Percentiles rank a stretch among this genome's conserved stretches.
These are phyloP conservation scores for Leucaena leucocephala DNA, from an alignment of 306 rosid species.

Conservation along the genomic window DNA sequence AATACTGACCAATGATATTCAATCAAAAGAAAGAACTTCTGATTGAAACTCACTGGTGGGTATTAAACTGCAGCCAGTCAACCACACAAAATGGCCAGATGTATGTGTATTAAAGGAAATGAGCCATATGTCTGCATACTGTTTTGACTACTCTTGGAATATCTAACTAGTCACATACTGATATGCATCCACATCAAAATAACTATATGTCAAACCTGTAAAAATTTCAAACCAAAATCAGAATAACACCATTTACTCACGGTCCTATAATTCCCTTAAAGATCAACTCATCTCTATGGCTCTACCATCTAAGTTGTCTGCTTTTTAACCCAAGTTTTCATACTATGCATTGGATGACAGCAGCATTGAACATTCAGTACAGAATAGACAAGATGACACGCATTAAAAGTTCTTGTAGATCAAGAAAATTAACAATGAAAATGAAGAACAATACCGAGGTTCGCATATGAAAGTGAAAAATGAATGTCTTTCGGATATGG, in stretches of 20 bases:
- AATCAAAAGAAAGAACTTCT: constrained; percentile 17
- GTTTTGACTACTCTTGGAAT: constrained; percentile 28
- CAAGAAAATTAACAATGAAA: constrained; percentile 14
- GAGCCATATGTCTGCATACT: constrained; percentile 27
- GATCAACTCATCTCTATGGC: constrained; percentile 10
- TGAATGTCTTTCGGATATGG: constrained; percentile 22
- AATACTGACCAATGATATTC: constrained; percentile 30
- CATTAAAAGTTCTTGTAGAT: constrained; percentile 17
- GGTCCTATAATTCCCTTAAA: constrained; percentile 21
- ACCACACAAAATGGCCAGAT: constrained; percentile 7
- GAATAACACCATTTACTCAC: constrained; percentile 2
- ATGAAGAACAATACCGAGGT: background rate
- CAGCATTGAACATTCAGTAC: background rate
- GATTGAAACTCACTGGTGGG: background rate
- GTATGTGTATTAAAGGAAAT: constrained; percentile 12
- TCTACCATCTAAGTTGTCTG: constrained; percentile 19
- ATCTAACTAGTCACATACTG: constrained; percentile 14
- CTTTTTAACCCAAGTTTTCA: constrained; percentile 11
- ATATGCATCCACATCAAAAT: constrained; percentile 19
- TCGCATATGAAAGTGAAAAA: constrained; percentile 11
- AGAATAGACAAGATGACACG: constrained; percentile 2
- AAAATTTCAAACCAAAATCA: constrained; percentile 8
- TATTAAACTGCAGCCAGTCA: constrained; percentile 4
- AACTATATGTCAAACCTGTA: background rate
- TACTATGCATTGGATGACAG: background rate